Evolutionary conservation across 2,329 filamentous ascomycete species (phyloP).

Genomic region (Cladosporium colombiae): DNA sequence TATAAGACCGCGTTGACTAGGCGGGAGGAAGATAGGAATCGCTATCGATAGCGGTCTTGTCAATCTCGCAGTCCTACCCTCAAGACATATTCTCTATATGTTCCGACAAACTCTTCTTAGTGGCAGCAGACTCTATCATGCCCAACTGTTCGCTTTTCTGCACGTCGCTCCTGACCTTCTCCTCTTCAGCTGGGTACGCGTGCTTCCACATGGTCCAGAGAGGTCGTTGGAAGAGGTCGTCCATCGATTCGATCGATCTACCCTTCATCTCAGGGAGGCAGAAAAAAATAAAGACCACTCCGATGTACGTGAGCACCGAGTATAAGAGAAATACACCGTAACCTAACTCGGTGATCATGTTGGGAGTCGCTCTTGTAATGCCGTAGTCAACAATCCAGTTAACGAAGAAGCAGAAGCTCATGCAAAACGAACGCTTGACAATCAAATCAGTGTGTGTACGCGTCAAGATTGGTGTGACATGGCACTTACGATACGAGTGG

Average conservation of each 20-base stretch:
- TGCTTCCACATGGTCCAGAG: constrained; percentile 27
- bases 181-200: constrained; percentile 27
- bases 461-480: too few species aligned
- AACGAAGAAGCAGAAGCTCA: constrained; percentile 27
- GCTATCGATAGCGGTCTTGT: too few species aligned
- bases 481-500: neutral
- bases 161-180: constrained; percentile 27
- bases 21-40: too few species aligned
- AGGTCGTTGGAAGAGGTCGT: constrained; percentile 26
- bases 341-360: constrained; percentile 26
- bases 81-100: constrained; percentile 1
- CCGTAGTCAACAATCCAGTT: constrained; percentile 30
- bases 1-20: too few species aligned
- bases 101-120: neutral
- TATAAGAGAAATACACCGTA: constrained; percentile 26
- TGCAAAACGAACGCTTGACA: constrained; percentile 26
- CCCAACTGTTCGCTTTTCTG: too few species aligned
- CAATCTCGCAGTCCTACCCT: too few species aligned
- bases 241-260: constrained; percentile 28
- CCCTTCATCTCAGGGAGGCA: constrained; percentile 27
- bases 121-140: too few species aligned
- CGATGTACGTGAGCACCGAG: constrained; percentile 24
- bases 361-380: constrained; percentile 24
- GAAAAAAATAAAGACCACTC: constrained; percentile 26
- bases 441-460: too few species aligned